phyloP scores from a whole-genome alignment of 169 alveolate species.

The Eimeria maxima region DNA sequence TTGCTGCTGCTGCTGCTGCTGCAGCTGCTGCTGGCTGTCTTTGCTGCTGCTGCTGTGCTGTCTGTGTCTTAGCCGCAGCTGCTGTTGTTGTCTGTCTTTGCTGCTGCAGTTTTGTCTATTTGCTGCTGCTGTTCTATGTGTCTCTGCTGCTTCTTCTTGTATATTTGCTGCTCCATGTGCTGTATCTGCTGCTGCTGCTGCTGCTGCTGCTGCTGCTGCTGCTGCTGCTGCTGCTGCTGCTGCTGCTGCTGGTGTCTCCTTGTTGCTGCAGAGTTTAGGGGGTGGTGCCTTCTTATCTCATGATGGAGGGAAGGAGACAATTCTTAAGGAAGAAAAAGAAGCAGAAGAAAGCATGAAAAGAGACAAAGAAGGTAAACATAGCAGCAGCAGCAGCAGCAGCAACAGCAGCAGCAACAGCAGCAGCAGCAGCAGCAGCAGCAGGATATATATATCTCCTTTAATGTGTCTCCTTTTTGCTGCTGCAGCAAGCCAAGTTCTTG shows the following conservation, averaged over 20 bases:
- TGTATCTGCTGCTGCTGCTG: no score
- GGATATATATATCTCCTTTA: not conserved
- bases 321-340: not conserved
- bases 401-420: not conserved
- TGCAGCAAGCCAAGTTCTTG: conserved; percentile 50
- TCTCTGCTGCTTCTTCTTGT: no score
- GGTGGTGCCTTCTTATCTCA: not conserved
- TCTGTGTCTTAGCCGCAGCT: no score
- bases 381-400: not conserved
- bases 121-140: no score
- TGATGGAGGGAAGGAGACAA: not conserved
- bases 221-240: not conserved
- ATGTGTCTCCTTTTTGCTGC: not conserved
- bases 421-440: conserved; percentile 3
- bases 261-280: not conserved
- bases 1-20: no score
- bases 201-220: not conserved
- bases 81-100: no score
- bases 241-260: not conserved
- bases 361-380: not conserved
- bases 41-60: no score
- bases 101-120: no score
- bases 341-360: not conserved
- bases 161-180: no score
- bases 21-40: no score